phyloP scores from a whole-genome alignment of 1,139 yeast genomes.

The Kodamaea suecica region DNA sequence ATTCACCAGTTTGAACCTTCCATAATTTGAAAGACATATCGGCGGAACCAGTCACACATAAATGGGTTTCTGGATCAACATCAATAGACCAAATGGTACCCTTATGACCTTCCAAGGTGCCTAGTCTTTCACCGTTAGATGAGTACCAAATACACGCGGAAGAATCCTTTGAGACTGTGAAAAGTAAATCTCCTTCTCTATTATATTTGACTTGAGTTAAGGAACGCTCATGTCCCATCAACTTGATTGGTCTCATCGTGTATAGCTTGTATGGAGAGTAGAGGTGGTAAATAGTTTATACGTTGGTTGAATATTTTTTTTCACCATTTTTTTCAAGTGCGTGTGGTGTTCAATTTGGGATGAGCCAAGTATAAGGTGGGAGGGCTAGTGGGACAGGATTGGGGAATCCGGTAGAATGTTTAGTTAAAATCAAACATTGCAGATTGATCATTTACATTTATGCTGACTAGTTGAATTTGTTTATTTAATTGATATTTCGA shows the following conservation, averaged over 20 bases:
- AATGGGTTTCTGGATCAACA: conserved; percentile 64
- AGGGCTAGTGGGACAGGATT: too few relatives aligned
- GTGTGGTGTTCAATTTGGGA: conserved; percentile 7
- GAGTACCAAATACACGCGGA: conserved; percentile 91
- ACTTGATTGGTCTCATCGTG: conserved; percentile 50
- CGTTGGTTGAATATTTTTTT: conserved; percentile 8
- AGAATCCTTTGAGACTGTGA: conserved; percentile 90
- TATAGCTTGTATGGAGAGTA: conserved; percentile 1
- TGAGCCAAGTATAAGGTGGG: conserved; percentile 4
- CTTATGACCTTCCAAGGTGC: conserved; percentile 79
- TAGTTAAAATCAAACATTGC: too few relatives aligned
- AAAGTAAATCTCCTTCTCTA: conserved; percentile 90
- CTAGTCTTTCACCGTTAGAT: conserved; percentile 93
- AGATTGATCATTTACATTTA: too few relatives aligned
- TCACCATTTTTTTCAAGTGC: conserved; percentile 8
- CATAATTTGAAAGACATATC: conserved; percentile 85
- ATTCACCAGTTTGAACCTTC: conserved; percentile 77
- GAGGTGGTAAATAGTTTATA: neutral
- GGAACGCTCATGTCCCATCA: conserved; percentile 84
- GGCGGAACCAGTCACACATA: conserved; percentile 86
- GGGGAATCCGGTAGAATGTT: too few relatives aligned
- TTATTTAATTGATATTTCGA: too few relatives aligned
- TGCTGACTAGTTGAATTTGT: too few relatives aligned
- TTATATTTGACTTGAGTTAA: conserved; percentile 90
- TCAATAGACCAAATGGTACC: conserved; percentile 98